phyloP scores from a whole-genome alignment of 75 land plant species.

The Chamaecyparis obtusa region DNA sequence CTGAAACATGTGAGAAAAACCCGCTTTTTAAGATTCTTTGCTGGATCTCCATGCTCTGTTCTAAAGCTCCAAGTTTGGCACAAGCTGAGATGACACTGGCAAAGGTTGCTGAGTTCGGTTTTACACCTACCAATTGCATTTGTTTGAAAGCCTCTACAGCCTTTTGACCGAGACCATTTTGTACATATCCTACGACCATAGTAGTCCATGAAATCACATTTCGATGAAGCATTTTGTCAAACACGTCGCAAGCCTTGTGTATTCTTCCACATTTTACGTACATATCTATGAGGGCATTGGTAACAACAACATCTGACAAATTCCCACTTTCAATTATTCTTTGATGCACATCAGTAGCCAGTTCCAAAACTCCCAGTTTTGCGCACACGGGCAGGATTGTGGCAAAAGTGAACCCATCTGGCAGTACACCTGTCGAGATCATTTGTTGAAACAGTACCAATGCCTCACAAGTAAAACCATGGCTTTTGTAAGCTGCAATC shows the following conservation, averaged over 20 bases:
- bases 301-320: conserved; percentile 19
- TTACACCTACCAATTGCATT: conserved; percentile 14
- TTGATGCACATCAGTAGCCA: conserved; percentile 21
- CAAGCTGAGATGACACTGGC: conserved; percentile 8
- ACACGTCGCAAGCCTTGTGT: conserved; percentile 16
- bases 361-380: background rate
- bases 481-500: conserved; percentile 15
- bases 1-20: background rate
- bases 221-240: conserved; percentile 17
- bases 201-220: conserved; percentile 33
- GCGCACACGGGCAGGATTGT: conserved; percentile 28
- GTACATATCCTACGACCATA: conserved; percentile 30
- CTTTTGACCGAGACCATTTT: conserved; percentile 14
- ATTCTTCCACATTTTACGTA: conserved; percentile 33
- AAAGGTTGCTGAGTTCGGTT: conserved; percentile 5
- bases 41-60: conserved; percentile 8
- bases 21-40: background rate
- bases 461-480: conserved; percentile 26
- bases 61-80: background rate
- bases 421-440: conserved; percentile 16
- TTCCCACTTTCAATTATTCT: conserved; percentile 20
- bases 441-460: conserved; percentile 24
- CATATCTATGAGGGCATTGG: conserved; percentile 32
- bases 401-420: conserved; percentile 29
- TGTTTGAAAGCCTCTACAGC: conserved; percentile 24